Percentiles rank a stretch among this genome's conserved stretches.
phyloP scores from a whole-genome alignment of 768 basidiomycete species.

The Pisolithus albus region DNA sequence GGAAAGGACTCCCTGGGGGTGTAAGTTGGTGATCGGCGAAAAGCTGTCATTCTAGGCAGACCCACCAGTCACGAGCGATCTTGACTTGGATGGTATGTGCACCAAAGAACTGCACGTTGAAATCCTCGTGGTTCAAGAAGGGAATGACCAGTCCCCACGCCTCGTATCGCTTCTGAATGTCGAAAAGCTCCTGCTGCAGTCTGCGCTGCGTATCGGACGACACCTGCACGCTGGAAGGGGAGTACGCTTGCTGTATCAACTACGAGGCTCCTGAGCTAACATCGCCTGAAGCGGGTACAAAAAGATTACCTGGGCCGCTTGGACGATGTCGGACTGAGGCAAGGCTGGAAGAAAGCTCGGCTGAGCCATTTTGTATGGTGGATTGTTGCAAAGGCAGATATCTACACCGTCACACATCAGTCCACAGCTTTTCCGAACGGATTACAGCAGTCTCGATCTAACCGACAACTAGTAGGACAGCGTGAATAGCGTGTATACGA shows the following conservation, averaged over 20 bases:
- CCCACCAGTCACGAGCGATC: constrained; percentile 87
- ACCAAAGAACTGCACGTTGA: constrained; percentile 90
- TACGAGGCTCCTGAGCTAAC: constrained; percentile 23
- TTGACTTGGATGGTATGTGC: constrained; percentile 93
- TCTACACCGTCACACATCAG: background rate
- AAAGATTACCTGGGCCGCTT: constrained; percentile 50
- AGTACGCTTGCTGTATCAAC: constrained; percentile 67
- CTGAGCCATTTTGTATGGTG: constrained; percentile 13
- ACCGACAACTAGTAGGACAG: background rate
- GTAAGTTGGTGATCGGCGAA: background rate
- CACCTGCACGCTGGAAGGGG: constrained; percentile 39
- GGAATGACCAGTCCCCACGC: constrained; percentile 84
- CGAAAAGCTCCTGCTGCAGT: constrained; percentile 66
- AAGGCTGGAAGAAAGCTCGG: constrained; percentile 46
- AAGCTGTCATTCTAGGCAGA: background rate
- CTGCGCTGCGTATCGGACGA: constrained; percentile 55
- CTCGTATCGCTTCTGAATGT: constrained; percentile 67
- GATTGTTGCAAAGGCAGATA: background rate
- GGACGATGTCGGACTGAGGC: constrained; percentile 45
- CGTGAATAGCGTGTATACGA: background rate
- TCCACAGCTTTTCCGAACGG: too few species aligned
- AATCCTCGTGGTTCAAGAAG: constrained; percentile 61
- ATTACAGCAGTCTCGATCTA: background rate
- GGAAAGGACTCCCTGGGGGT: constrained; percentile 67
- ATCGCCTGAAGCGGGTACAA: constrained; percentile 3